Base-by-base conservation (phyloP, 192 early-diverging fungal genomes). In the Jimgerdemannia lactiflua region DNA sequence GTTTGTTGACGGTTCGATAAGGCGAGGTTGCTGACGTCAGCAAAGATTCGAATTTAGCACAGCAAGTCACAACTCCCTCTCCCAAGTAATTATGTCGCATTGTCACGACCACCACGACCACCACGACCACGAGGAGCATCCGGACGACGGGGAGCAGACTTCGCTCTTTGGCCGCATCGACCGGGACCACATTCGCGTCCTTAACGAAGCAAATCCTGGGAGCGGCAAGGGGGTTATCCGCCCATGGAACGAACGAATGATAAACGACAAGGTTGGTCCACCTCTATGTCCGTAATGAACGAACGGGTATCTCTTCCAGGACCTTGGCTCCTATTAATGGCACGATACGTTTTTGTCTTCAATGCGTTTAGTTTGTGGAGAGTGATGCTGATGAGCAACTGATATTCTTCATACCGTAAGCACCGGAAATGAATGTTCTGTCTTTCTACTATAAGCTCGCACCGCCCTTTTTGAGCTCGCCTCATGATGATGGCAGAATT, bases 311-410 rank as follows among this genome's bases (percentile, higher is more conserved):
- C n/a, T 74, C n/a, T n/a, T n/a, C n/a, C n/a, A n/a, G n/a, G n/a
- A n/a, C n/a, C n/a, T n/a, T n/a, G n/a, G n/a, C n/a, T n/a, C 71
- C 29, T 43, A 71, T 65, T 68, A 42, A 71, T 29, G 43, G 4
- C 20, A n/a, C 44, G 42, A 41, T 76, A n/a, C 65, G 74, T 59
- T 70, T 39, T 59, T 65, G 18, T 18, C 11, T 63, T 11, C 70
- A 73, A n/a, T n/a, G 39, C 9, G 41, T 42, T 4, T 81, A 91
- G 86, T 86, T 79, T 73, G 80, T 97, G 8, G 89, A 92, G 71
- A 92, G 91, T 65, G 96, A 97, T 80, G 88, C 90, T 0, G 98
- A 99, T 85, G 94, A 94, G 66, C 94, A 97, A 82, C 84, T 99
- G 17, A 92, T 99, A 65, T 76, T 99, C 11, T 85, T 86, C 76